Evolutionary conservation across 75 land plant genomes (phyloP).

Genomic region (Sequoiadendron giganteum): DNA sequence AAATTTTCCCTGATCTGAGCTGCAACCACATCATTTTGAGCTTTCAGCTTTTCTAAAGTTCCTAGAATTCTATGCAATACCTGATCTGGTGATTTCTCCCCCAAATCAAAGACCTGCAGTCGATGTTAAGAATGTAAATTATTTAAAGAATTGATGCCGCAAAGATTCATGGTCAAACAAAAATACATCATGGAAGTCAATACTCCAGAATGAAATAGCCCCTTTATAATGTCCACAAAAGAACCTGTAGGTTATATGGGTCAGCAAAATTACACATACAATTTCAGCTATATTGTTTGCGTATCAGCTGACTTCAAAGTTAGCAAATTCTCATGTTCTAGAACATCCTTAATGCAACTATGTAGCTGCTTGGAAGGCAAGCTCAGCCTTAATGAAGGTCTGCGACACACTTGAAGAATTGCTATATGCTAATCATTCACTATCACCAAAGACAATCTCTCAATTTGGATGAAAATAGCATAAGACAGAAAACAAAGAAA

Average conservation of each 20-base stretch:
- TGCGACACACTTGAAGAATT: neutral
- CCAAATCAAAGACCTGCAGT: constrained; percentile 80
- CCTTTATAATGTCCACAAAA: neutral
- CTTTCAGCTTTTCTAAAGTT: constrained; percentile 65
- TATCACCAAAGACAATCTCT: neutral
- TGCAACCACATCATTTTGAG: constrained; percentile 52
- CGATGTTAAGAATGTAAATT: neutral
- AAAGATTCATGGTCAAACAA: neutral
- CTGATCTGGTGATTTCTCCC: constrained; percentile 71
- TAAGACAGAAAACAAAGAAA: neutral
- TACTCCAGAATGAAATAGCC: neutral
- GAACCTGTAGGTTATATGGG: neutral
- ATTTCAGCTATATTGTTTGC: neutral
- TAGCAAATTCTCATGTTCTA: neutral
- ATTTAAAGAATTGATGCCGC: neutral
- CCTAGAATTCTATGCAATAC: constrained; percentile 49
- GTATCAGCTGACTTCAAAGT: neutral
- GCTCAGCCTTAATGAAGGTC: too few species aligned
- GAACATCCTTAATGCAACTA: too few species aligned
- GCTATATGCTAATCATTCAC: neutral
- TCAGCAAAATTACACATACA: neutral
- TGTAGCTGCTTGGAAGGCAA: too few species aligned
- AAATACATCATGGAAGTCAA: neutral
- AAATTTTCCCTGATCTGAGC: constrained; percentile 44
- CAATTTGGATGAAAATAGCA: neutral